Base-by-base conservation (phyloP, 2,329 filamentous ascomycete genomes). In the Clonostachys rhizophaga region DNA sequence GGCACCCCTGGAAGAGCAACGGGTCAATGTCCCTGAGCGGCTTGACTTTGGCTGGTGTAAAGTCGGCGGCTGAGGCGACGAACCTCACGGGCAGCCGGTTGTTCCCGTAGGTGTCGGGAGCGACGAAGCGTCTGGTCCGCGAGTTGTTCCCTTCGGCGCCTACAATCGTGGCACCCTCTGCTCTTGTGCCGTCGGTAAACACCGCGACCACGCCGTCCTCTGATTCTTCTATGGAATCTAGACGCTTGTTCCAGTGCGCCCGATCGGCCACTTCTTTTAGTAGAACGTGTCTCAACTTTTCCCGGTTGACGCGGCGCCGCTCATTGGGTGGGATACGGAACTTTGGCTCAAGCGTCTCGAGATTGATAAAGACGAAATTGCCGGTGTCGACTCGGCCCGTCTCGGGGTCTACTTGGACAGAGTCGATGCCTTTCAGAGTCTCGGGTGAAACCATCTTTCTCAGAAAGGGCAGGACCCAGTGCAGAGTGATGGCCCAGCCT, bases 401-500 rank as follows among this genome's bases (percentile, higher is more conserved):
- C 53, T 69, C 57, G 43, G 40, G 56, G 49, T 44, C 52, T 63
- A 30, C 51, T 43, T 52, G 51, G 17, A 47, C 40, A 8, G 13
- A 44, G 16, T 50, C 45, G 4, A 52, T 16, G 34, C 40, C 44
- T 9, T 18, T 42, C 17, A 52, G 49, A 8, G 47, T 44, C 3
- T 45, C 36, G 14, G 40, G n/a, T 5, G 37, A 24, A 13, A 52
- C 39, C 10, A 52, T 40, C 5, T 30, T 14, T 14, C 45, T 41
- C 7, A 52, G 51, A 12, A 47, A 48, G 14, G 45, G 34, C 5
- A 79, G 62, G 20, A 67, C 71, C 77, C 77, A 82, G 52, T 81
- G 75, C 40, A 82, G 57, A 4, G 77, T 80, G 44, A 82, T 63
- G 17, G 74, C 78, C 79, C 78, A 82, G 42, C 78, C 76, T 36